phyloP scores from a whole-genome alignment of 805 yeast genomes.

The Candida caryicola region DNA sequence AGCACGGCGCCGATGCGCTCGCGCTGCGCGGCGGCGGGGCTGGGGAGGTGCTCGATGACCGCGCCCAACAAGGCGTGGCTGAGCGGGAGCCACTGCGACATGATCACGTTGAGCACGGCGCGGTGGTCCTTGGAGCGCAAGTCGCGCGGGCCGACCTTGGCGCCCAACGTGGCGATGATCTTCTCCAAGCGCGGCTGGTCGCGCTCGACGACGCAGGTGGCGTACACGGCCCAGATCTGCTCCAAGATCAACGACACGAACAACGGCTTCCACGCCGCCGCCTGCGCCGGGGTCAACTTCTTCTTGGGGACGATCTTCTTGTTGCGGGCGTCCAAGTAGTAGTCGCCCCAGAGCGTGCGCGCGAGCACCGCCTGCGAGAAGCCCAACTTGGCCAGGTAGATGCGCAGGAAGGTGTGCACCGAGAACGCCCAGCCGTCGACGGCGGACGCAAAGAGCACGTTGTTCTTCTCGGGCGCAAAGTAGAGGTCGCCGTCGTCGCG shows the following conservation, averaged over 20 bases:
- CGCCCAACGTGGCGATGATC: conserved; percentile 66
- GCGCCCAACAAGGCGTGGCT: conserved; percentile 81
- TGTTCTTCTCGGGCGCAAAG: conserved; percentile 82
- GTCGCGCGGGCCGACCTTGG: conserved; percentile 72
- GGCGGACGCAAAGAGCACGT: conserved; percentile 88
- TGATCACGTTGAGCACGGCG: conserved; percentile 56
- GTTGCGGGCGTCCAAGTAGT: conserved; percentile 81
- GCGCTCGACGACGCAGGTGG: conserved; percentile 60
- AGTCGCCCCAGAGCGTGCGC: conserved; percentile 96
- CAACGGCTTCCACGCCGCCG: conserved; percentile 62
- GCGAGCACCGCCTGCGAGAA: conserved; percentile 75
- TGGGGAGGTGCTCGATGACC: conserved; percentile 81
- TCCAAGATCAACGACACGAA: conserved; percentile 87
- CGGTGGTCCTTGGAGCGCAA: conserved; percentile 74
- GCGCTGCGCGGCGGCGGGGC: conserved; percentile 74
- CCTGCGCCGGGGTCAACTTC: conserved; percentile 54
- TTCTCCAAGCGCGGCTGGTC: conserved; percentile 71
- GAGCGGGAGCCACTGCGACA: conserved; percentile 94
- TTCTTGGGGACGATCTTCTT: conserved; percentile 74
- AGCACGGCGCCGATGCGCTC: conserved; percentile 68
- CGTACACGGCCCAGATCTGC: conserved; percentile 89
- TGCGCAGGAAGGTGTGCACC: conserved; percentile 80
- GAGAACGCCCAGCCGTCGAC: conserved; percentile 98
- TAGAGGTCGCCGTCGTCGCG: conserved; percentile 78
- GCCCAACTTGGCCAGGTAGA: conserved; percentile 81